These are phyloP conservation scores for Paracoccidioides brasiliensis DNA, from an alignment of 2,329 filamentous ascomycete genomes.

Conservation along the genomic window DNA sequence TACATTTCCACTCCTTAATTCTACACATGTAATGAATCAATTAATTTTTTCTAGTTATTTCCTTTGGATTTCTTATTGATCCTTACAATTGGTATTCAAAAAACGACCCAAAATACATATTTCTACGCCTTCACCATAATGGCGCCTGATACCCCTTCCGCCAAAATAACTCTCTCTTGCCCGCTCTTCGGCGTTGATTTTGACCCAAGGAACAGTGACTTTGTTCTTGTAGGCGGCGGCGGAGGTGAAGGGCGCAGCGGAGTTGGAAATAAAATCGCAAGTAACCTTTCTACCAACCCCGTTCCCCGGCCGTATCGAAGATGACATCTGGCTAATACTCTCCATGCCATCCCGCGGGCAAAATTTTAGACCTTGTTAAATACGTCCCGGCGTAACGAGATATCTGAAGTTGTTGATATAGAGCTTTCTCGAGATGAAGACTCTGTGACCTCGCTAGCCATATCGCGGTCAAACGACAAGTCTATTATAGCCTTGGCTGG, in stretches of 20 bases:
- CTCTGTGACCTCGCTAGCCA: slow-evolving; percentile 70
- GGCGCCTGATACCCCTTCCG: slow-evolving; percentile 30
- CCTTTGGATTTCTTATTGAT: background rate
- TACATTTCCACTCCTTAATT: background rate
- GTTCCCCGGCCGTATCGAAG: background rate
- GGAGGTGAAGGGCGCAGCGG: slow-evolving; percentile 71
- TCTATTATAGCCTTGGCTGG: slow-evolving; percentile 54
- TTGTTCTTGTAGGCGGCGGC: slow-evolving; percentile 72
- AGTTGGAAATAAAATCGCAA: slow-evolving; percentile 74
- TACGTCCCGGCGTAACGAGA: slow-evolving; percentile 49
- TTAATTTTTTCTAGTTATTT: background rate
- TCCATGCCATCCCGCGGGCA: background rate
- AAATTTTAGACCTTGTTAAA: slow-evolving; percentile 53
- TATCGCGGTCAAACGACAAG: slow-evolving; percentile 46
- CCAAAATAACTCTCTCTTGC: slow-evolving; percentile 60
- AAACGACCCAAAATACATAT: background rate
- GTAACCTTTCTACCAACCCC: slow-evolving; percentile 19
- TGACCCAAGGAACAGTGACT: slow-evolving; percentile 62
- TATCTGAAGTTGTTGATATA: slow-evolving; percentile 56
- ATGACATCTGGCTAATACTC: slow-evolving; percentile 3
- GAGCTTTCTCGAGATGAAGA: slow-evolving; percentile 76
- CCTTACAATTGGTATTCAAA: background rate
- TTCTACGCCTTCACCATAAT: slow-evolving; percentile 14
- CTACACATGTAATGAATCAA: background rate
- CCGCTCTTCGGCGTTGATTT: slow-evolving; percentile 82